phyloP scores from a whole-genome alignment of 495 filamentous ascomycete genomes.

The Tricharina praecox region DNA sequence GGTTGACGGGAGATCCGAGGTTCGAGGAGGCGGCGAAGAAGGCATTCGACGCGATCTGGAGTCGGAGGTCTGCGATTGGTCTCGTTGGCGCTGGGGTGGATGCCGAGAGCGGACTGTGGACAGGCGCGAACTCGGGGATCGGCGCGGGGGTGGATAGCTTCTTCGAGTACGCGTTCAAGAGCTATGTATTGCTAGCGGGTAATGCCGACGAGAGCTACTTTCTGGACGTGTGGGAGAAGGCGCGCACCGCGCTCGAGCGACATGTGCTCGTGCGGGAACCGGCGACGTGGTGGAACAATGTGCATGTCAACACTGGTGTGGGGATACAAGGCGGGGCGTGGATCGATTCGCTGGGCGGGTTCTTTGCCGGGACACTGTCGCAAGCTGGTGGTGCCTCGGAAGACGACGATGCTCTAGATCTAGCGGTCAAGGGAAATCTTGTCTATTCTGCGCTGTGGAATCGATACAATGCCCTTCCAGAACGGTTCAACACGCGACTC shows the following conservation, averaged over 20 bases:
- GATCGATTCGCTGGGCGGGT: constrained; percentile 90
- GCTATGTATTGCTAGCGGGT: constrained; percentile 72
- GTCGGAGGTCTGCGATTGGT: constrained; percentile 62
- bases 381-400: constrained; percentile 40
- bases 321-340: constrained; percentile 38
- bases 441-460: constrained; percentile 88
- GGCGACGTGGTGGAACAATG: constrained; percentile 83
- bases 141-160: constrained; percentile 95
- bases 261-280: constrained; percentile 59
- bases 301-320: constrained; percentile 70
- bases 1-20: constrained; percentile 67
- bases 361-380: constrained; percentile 81
- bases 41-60: constrained; percentile 93
- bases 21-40: constrained; percentile 80
- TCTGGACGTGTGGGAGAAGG: constrained; percentile 66
- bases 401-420: constrained; percentile 45
- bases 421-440: constrained; percentile 75
- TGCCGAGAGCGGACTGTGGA: constrained; percentile 80
- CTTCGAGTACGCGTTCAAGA: constrained; percentile 94
- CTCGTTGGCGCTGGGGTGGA: constrained; percentile 88
- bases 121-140: constrained; percentile 71
- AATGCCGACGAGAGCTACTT: constrained; percentile 63
- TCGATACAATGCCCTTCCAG: constrained; percentile 76
- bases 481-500: constrained; percentile 79
- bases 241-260: constrained; percentile 68